Percentiles rank a stretch among this genome's conserved stretches.
Evolutionary conservation across 2,329 filamentous ascomycete species (phyloP).

Genomic region (Ustilaginoidea virens): DNA sequence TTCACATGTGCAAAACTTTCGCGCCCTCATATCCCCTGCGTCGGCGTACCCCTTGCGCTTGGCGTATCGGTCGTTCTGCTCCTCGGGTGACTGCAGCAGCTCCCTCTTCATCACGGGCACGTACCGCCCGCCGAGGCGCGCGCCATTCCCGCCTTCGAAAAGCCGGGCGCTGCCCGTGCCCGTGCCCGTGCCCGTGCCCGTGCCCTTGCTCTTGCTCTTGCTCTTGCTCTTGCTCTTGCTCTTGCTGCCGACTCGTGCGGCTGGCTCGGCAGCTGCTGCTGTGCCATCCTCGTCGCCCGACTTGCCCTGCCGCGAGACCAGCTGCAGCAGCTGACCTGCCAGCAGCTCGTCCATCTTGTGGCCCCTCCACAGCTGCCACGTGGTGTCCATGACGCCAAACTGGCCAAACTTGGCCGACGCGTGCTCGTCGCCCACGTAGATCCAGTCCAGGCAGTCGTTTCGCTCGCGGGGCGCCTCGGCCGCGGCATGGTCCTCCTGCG

Average conservation of each 20-base stretch:
- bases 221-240: neutral
- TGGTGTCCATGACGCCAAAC: conserved; percentile 51
- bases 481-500: neutral
- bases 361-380: conserved; percentile 75
- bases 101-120: conserved; percentile 36
- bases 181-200: conserved; percentile 5
- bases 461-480: conserved; percentile 9
- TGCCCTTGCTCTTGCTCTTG: neutral
- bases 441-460: conserved; percentile 56
- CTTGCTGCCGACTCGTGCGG: neutral
- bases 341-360: conserved; percentile 84
- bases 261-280: conserved; percentile 20
- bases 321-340: conserved; percentile 55
- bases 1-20: no score
- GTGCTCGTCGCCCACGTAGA: conserved; percentile 56
- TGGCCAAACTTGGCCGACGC: conserved; percentile 45
- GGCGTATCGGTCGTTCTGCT: conserved; percentile 47
- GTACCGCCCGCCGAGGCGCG: conserved; percentile 36
- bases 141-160: conserved; percentile 42
- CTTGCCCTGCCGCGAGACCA: conserved; percentile 29
- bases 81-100: conserved; percentile 32
- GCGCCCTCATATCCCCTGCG: conserved; percentile 31
- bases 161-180: conserved; percentile 15
- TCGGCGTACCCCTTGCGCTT: conserved; percentile 40
- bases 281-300: neutral